These are phyloP conservation scores for Dryas octopetala DNA, from an alignment of 306 rosid species.

Conservation along the genomic window DNA sequence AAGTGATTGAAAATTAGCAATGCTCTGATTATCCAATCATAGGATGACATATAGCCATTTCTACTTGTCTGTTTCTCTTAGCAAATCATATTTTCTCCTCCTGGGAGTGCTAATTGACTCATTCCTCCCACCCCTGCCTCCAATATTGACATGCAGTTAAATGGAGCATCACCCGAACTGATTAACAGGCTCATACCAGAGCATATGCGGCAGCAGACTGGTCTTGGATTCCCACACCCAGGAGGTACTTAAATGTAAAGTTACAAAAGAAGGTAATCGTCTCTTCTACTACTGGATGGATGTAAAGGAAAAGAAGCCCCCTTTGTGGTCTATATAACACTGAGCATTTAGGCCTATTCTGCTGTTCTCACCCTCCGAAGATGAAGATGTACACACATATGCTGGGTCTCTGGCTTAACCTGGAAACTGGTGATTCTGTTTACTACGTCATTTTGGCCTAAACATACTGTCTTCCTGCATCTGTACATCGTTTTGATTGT, in stretches of 20 bases:
- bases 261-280: constrained; percentile 37
- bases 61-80: background rate
- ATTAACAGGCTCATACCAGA: constrained; percentile 83
- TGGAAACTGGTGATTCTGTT: constrained; percentile 46
- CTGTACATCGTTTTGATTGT: constrained; percentile 41
- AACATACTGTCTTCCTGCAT: constrained; percentile 26
- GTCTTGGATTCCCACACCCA: constrained; percentile 51
- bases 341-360: constrained; percentile 43
- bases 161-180: constrained; percentile 74
- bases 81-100: background rate
- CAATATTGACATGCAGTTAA: constrained; percentile 46
- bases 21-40: background rate
- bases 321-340: constrained; percentile 42
- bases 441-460: constrained; percentile 45
- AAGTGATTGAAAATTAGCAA: background rate
- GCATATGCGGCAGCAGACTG: constrained; percentile 66
- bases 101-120: background rate
- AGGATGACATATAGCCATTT: background rate
- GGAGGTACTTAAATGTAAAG: constrained; percentile 54
- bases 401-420: constrained; percentile 49
- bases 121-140: background rate
- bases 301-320: constrained; percentile 42
- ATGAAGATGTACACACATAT: constrained; percentile 65
- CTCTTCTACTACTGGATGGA: constrained; percentile 33
- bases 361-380: constrained; percentile 52